Evolutionary conservation across 305 asterid genomes (phyloP).

Genomic region (Fraxinus albicans): DNA sequence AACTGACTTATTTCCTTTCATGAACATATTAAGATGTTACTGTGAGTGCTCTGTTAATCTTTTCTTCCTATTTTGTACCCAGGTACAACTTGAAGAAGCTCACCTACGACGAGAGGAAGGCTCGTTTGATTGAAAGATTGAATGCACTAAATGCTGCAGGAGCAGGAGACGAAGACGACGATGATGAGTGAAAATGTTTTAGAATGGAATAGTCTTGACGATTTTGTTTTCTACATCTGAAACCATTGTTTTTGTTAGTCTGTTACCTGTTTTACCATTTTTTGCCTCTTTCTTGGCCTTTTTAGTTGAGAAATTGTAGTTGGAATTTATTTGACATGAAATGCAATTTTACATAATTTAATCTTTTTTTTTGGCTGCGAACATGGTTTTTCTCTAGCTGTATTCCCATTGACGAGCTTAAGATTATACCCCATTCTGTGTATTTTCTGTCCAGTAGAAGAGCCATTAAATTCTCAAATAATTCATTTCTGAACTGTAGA

Average conservation of each 20-base stretch:
- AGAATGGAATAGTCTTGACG: neutral
- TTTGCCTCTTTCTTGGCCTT: constrained; percentile 24
- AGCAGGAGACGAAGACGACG: constrained; percentile 24
- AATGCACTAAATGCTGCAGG: constrained; percentile 41
- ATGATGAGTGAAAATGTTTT: constrained; percentile 27
- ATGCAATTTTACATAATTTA: neutral
- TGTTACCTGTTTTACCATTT: constrained; percentile 3
- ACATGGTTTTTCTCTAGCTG: neutral
- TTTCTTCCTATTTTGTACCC: neutral
- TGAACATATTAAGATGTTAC: neutral
- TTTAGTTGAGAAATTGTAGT: neutral
- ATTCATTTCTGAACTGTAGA: neutral
- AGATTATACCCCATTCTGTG: neutral
- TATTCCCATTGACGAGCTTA: neutral
- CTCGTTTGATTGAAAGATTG: constrained; percentile 35
- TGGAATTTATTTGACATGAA: neutral
- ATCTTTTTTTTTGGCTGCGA: neutral
- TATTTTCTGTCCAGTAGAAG: neutral
- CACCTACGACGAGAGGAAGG: constrained; percentile 40
- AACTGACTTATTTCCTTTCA: neutral
- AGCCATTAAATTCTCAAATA: neutral
- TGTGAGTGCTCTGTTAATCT: neutral
- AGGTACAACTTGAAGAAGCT: constrained; percentile 45
- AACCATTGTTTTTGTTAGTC: constrained; percentile 14
- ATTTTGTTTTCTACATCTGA: neutral